Percentiles rank a stretch among this genome's conserved stretches.
Evolutionary conservation across 208 protist genomes (phyloP).

Genomic region (Willaertia magna): DNA sequence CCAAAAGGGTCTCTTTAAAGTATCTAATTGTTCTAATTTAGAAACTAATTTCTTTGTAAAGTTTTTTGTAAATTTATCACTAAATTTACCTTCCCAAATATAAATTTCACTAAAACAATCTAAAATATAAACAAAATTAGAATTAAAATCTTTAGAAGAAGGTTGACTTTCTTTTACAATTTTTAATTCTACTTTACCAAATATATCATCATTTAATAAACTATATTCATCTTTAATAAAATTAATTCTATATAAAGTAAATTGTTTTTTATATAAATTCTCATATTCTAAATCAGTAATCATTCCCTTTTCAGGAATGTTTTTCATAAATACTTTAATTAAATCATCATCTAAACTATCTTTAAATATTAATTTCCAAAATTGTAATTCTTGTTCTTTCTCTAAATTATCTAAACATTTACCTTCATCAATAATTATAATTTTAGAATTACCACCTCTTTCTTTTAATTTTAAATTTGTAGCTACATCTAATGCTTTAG

Average conservation of each 20-base stretch:
- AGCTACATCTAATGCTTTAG: background rate
- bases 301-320: background rate
- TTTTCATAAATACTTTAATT: background rate
- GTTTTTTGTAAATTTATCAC: background rate
- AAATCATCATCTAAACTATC: too few relatives aligned
- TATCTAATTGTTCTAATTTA: background rate
- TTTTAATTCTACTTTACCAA: background rate
- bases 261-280: too few relatives aligned
- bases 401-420: background rate
- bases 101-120: conserved; percentile 5
- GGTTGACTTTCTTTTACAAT: background rate
- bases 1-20: background rate
- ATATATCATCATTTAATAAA: background rate
- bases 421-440: conserved; percentile 17
- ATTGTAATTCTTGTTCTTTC: background rate
- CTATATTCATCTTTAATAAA: background rate
- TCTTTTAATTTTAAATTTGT: conserved; percentile 6
- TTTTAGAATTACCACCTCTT: conserved; percentile 3
- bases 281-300: too few relatives aligned
- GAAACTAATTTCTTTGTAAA: background rate
- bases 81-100: conserved; percentile 3
- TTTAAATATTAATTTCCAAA: background rate
- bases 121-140: background rate
- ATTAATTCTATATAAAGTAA: background rate
- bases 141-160: background rate